Evolutionary conservation across 768 basidiomycete species (phyloP), one percentile per base, ranked within the genome.

Genomic region (Pholiota microspora): DNA sequence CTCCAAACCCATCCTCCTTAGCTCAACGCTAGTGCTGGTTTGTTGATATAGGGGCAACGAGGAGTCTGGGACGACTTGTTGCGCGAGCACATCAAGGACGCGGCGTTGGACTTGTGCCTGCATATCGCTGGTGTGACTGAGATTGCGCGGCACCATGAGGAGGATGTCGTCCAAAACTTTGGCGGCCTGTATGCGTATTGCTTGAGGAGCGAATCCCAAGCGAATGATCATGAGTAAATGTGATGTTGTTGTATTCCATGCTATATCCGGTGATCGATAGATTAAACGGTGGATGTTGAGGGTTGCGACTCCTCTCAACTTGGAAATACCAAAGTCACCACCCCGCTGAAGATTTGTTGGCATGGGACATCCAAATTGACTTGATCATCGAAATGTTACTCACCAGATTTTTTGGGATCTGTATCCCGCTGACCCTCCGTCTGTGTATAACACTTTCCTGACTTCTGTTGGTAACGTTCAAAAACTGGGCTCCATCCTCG

Each of bases 281-380:
- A 97, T 86, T 15, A 99, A 76, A 3, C 96, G 85, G 65, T 91
- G 85, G 23, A 97, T 86, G 64, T 98, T 99, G 50, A 92, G 77
- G 60, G 85, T 76, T 0, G 88, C 80, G 8, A 96, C 86, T 1
- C 83, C 81, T 7, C 93, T 89, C 21, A 98, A 73, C 64, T 92
- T 92, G 55, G 82, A 82, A 53, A 98, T 86, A n/a, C 93, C 92
- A 73, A 97, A 98, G 59, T 99, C 96, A 0, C 91, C 92, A 0
- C 89, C 81, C n/a, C 89, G 81, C 90, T 15, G 23, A n/a, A n/a
- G 55, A 59, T n/a, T 27, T 25, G 1, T 15, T 28, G 15, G 44
- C 29, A 51, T 54, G 24, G 48, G 56, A 18, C 29, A 45, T 40
- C 7, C 38, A 18, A 18, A 32, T 34, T 24, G 53, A 51, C 48